phyloP scores from a whole-genome alignment of 768 basidiomycete genomes.

The Leccinum pellstonianum region DNA sequence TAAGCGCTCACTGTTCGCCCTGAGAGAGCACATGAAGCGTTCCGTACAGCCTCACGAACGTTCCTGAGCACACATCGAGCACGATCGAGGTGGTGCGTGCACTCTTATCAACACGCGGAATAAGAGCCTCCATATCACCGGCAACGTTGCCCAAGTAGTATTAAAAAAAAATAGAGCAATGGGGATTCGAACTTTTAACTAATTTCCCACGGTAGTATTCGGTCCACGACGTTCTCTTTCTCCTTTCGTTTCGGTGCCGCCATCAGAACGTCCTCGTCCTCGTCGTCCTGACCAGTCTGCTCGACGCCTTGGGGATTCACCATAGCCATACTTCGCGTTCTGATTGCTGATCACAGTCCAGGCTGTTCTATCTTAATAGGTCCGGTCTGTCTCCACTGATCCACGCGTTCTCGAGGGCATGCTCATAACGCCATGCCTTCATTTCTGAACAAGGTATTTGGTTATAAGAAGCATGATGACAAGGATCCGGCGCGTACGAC shows the following conservation, averaged over 20 bases:
- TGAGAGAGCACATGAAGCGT: not conserved
- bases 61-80: constrained; percentile 19
- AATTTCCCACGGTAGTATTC: constrained; percentile 18
- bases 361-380: constrained; percentile 1
- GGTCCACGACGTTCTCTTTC: not conserved
- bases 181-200: not conserved
- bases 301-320: constrained; percentile 1
- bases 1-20: constrained; percentile 18
- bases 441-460: constrained; percentile 76
- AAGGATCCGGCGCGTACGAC: constrained; percentile 35
- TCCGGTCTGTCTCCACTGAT: constrained; percentile 13
- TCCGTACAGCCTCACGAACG: constrained; percentile 27
- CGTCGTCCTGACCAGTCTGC: not conserved
- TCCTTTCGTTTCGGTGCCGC: constrained; percentile 3
- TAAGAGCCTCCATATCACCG: not conserved
- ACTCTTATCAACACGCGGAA: not conserved
- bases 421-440: constrained; percentile 46
- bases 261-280: not conserved
- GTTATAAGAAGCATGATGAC: constrained; percentile 66
- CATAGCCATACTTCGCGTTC: not conserved
- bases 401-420: constrained; percentile 14
- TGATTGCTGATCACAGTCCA: constrained; percentile 8
- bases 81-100: not conserved
- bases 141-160: not conserved
- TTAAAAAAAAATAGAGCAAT: not conserved